A percentile compares a stretch with the other conserved stretches of the same genome.
Evolutionary conservation across 2,329 filamentous ascomycete genomes (phyloP).

Genomic region (Xylaria sp.): DNA sequence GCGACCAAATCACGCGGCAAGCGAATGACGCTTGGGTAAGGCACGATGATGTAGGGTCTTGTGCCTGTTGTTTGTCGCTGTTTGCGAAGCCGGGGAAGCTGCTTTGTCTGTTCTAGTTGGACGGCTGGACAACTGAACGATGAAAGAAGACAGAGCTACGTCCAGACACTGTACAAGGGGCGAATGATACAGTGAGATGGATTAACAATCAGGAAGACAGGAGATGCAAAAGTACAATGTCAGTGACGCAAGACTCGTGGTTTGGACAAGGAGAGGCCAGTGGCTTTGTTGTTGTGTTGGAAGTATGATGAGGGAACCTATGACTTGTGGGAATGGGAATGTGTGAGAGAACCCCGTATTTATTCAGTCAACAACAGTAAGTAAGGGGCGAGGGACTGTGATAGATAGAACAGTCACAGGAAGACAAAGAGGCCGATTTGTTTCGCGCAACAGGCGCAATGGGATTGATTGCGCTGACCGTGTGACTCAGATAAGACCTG

Average conservation of each 20-base stretch:
- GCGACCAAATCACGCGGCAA: conserved; percentile 41
- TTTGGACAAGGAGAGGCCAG: neutral
- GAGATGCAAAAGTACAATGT: conserved; percentile 29
- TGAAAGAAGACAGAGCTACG: conserved; percentile 34
- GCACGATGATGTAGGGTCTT: conserved; percentile 35
- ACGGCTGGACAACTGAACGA: conserved; percentile 3
- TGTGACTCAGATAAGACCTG: conserved; percentile 48
- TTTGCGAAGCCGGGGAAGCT: conserved; percentile 33
- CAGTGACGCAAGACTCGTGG: conserved; percentile 38
- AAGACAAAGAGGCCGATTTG: conserved; percentile 36
- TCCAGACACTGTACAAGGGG: conserved; percentile 7
- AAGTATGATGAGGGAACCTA: neutral
- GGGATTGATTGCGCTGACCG: conserved; percentile 37
- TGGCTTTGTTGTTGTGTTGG: conserved; percentile 21
- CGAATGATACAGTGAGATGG: conserved; percentile 3
- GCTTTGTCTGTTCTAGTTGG: conserved; percentile 36
- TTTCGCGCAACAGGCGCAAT: conserved; percentile 23
- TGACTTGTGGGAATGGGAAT: neutral
- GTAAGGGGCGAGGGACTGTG: conserved; percentile 9
- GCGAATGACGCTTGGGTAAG: conserved; percentile 44
- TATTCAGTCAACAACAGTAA: conserved; percentile 8
- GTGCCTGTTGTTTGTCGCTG: conserved; percentile 40
- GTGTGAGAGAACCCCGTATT: conserved; percentile 10
- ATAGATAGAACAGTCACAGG: conserved; percentile 27
- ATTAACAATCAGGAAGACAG: conserved; percentile 12